Base-by-base conservation (phyloP, 139 green algal genomes). In the Choricystis sp. region DNA sequence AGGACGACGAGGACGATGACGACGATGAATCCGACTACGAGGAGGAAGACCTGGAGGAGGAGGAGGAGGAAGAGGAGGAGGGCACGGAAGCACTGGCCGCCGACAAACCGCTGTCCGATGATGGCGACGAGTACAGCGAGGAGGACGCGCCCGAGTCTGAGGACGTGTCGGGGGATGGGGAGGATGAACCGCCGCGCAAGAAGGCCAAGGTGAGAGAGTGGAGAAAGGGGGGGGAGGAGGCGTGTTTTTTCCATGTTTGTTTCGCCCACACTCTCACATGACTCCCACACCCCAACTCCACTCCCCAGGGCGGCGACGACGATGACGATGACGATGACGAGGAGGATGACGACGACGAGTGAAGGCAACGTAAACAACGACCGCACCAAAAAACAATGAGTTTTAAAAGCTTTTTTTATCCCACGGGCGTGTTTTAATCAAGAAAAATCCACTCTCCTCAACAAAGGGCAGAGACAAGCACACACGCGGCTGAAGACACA, bases 1-100 rank as follows among this genome's bases (percentile, higher is more conserved):
- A 29, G 0, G 59, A 52, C 22, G 70, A 71, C 31, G 69, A 69
- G 21, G 69, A 73, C 23, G 55, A 65, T 30, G 71, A 76, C 25
- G 59, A 62, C n/a, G 70, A 76, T 20, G 57, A 63, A 30, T 67
- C 69, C 19, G 70, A 75, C 24, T 59, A 55, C 22, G 60, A 55
- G 28, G 58, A 67, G 31, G 55, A 62, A 19, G 48, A 65, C n/a
- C 60, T 72, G 61, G 65, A 68, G 28, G 71, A 69, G 57, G 60
- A 69, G 19, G 31, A 69, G 25, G 59, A 72, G 49, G 65, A 61
- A 16, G 63, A 56, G 49, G 58, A 62, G 58, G 26, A 24, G 19
- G 58, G 58, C 58, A 62, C 58, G 16, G 58, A 30, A 31, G 58
- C 58, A 20, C 58, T 62, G 58, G 16, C 40, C 16, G 14, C 9